Evolutionary conservation across 108 stramenopile species (phyloP).

Genomic region (Skeletonema costatum): DNA sequence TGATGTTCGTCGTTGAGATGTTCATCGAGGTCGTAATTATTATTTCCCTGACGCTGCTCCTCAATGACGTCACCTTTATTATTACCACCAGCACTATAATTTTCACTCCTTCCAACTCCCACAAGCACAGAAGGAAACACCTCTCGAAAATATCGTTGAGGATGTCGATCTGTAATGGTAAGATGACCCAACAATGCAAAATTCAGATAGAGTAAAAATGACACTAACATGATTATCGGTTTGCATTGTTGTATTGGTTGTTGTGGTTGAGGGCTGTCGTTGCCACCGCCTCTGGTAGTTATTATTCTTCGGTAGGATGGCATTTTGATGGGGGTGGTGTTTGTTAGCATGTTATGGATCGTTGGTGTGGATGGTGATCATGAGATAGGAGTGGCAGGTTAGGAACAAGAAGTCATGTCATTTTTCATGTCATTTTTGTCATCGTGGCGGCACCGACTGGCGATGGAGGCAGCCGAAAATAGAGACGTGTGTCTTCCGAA

Average conservation of each 20-base stretch:
- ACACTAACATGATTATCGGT: background rate
- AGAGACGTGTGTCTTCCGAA: too few relatives aligned
- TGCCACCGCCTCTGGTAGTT: too few relatives aligned
- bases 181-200: background rate
- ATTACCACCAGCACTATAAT: background rate
- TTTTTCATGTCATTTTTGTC: too few relatives aligned
- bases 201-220: conserved; percentile 2
- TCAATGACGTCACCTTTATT: background rate
- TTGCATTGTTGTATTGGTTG: background rate
- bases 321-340: background rate
- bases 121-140: background rate
- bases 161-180: background rate
- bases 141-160: background rate
- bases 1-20: background rate
- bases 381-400: too few relatives aligned
- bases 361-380: too few relatives aligned
- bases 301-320: too few relatives aligned
- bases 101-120: background rate
- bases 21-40: background rate
- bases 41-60: background rate
- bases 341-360: background rate
- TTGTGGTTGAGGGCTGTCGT: background rate
- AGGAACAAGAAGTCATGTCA: too few relatives aligned
- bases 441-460: too few relatives aligned
- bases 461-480: too few relatives aligned